Conservation (phyloP, 345 rosid species). For the Garcia nutans region DNA sequence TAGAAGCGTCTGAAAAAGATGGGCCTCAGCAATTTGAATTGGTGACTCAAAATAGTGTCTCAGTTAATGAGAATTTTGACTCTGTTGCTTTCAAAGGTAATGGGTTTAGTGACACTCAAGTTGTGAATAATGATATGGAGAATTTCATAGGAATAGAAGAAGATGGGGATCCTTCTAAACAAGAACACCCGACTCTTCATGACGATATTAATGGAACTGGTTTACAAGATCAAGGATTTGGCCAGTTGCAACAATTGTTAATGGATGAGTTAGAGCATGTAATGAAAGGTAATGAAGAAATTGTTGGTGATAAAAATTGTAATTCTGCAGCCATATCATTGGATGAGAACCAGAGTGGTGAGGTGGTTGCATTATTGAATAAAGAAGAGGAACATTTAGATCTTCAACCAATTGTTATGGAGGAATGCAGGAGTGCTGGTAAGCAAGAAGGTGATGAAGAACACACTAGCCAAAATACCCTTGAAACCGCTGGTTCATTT, state of each 20-base stretch:
- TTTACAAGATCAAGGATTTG: conserved; percentile 31
- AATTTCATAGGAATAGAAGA: conserved; percentile 33
- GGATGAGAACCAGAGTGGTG: conserved; percentile 27
- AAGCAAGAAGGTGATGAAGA: conserved; percentile 27
- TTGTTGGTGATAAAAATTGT: conserved; percentile 27
- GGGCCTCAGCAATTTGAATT: conserved; percentile 15
- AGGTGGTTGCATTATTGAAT: conserved; percentile 20
- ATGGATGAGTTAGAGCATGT: conserved; percentile 51
- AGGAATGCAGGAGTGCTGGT: conserved; percentile 20
- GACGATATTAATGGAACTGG: conserved; percentile 29
- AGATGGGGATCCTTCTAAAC: conserved; percentile 19
- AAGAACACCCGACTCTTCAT: conserved; percentile 15
- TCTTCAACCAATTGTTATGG: conserved; percentile 19
- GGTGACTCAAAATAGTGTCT: conserved; percentile 16
- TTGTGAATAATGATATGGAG: conserved; percentile 33
- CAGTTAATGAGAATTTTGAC: conserved; percentile 21
- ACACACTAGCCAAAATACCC: conserved; percentile 17
- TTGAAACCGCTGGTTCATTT: conserved; percentile 17
- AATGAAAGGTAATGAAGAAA: conserved; percentile 36
- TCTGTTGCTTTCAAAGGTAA: conserved; percentile 16
- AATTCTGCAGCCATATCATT: conserved; percentile 11
- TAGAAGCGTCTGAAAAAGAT: conserved; percentile 25
- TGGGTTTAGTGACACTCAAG: conserved; percentile 19
- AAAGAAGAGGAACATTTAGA: conserved; percentile 26
- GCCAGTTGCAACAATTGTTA: conserved; percentile 29